Evolutionary conservation across 1,284 basidiomycete species (phyloP).

Genomic region (Moniliella sp.): DNA sequence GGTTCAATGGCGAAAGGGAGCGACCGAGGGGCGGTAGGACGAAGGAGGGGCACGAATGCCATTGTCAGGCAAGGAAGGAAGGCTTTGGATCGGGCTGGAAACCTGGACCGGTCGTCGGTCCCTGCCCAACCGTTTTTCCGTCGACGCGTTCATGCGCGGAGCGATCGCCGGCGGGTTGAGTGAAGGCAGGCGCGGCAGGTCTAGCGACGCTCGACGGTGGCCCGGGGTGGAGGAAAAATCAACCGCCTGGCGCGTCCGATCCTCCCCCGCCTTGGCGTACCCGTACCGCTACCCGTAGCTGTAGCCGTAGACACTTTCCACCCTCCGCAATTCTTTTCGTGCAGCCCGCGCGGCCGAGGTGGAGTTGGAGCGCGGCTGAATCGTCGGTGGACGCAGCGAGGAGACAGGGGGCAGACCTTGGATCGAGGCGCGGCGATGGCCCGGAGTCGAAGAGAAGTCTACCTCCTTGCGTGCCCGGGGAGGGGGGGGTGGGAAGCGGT

Average conservation of each 20-base stretch:
- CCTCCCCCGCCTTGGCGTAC: neutral
- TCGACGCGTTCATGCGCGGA: neutral
- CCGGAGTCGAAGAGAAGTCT: slow-evolving; percentile 10
- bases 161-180: neutral
- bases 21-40: too few species aligned
- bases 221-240: slow-evolving; percentile 4
- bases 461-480: slow-evolving; percentile 3
- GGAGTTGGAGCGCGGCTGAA: slow-evolving; percentile 8
- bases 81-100: too few species aligned
- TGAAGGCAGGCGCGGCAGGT: neutral
- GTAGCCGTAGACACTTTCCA: neutral
- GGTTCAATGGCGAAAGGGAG: too few species aligned
- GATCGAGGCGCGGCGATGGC: slow-evolving; percentile 10
- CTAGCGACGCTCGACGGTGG: slow-evolving; percentile 1
- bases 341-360: neutral
- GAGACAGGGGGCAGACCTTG: slow-evolving; percentile 4
- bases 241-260: neutral
- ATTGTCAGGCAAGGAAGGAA: too few species aligned
- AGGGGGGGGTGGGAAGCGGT: too few species aligned
- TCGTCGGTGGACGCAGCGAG: slow-evolving; percentile 6
- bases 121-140: too few species aligned
- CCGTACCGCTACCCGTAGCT: neutral
- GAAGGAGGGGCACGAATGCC: too few species aligned
- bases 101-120: too few species aligned
- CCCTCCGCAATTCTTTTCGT: neutral